Conservation (phyloP, 306 rosid species). For the Vigna hirtella region DNA sequence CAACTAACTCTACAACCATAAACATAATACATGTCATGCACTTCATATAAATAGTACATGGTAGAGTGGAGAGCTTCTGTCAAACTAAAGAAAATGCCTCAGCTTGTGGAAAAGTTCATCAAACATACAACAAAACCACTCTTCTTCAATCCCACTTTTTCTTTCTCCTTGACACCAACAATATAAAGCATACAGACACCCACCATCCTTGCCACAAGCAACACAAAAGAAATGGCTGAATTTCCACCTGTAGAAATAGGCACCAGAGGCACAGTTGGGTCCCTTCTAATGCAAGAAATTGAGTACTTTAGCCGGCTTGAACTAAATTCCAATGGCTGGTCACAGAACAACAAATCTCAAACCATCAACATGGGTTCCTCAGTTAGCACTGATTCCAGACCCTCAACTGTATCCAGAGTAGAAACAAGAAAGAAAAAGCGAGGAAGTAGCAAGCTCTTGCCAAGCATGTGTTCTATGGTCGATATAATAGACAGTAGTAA, state of each 20-base stretch:
- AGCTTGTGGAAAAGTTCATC: constrained; percentile 38
- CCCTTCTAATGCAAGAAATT: constrained; percentile 60
- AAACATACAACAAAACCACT: constrained; percentile 40
- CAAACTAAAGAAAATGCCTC: constrained; percentile 51
- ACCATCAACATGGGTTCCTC: constrained; percentile 41
- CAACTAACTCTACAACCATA: constrained; percentile 34
- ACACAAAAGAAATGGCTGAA: constrained; percentile 44
- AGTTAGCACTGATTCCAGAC: constrained; percentile 41
- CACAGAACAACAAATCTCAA: constrained; percentile 45
- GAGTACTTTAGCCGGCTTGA: constrained; percentile 54
- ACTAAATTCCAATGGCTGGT: constrained; percentile 33
- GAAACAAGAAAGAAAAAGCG: constrained; percentile 54
- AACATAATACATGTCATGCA: constrained; percentile 12
- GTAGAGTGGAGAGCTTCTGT: constrained; percentile 33
- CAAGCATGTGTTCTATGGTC: constrained; percentile 60
- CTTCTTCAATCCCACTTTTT: constrained; percentile 45
- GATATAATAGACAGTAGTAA: constrained; percentile 52
- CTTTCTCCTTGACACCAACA: constrained; percentile 45
- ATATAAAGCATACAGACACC: constrained; percentile 46
- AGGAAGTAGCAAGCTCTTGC: constrained; percentile 51
- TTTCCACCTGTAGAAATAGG: constrained; percentile 55
- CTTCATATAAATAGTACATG: constrained; percentile 43
- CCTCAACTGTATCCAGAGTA: constrained; percentile 34
- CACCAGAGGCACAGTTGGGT: constrained; percentile 63
- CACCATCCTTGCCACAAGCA: constrained; percentile 33